Evolutionary conservation across 768 basidiomycete genomes (phyloP), one percentile per base, ranked within the genome.

Genomic region (Chiua virens): DNA sequence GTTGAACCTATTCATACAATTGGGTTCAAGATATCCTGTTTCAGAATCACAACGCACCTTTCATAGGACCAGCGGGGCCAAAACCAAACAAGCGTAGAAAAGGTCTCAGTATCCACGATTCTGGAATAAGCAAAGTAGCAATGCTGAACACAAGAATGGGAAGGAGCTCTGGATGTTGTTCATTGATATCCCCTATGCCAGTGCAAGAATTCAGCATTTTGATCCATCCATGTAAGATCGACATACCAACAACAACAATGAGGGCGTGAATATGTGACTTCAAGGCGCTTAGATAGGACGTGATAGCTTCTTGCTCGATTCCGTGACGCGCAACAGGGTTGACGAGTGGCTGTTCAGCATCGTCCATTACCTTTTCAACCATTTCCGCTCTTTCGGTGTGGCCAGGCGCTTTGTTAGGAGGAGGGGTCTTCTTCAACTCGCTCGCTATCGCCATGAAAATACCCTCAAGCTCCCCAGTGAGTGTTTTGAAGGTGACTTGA

Each of bases 401-500:
- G 4, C 49, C 27, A 4, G 60, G 40, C 5, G 46, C 49, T 21
- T 50, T 48, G 21, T 45, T 25, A 0, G 45, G 42, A 11, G 32
- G 4, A 14, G 45, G 43, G 9, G 41, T 46, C 3, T 43, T 50
- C 39, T 48, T 15, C 18, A 62, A 17, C 7, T 58, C 36, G 3
- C 42, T 4, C 20, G 42, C 40, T 2, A 49, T 51, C 7, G 0
- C 11, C 53, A 28, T 49, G 17, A 59, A 62, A 3, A 50, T n/a
- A 1, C 8, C 10, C n/a, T 58, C 56, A 5, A 59, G 60, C 9
- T 61, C 60, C 8, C 22, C 2, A 0, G 53, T 46, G 28, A 61
- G 21, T 0, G 21, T 5, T 18, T 55, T 53, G 3, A 58, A 30
- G 0, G 59, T 45, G 10, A 58, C 23, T 4, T 50, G 1, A 4